Evolutionary conservation across 768 basidiomycete species (phyloP).

Genomic region (Aureoboletus auriporus): DNA sequence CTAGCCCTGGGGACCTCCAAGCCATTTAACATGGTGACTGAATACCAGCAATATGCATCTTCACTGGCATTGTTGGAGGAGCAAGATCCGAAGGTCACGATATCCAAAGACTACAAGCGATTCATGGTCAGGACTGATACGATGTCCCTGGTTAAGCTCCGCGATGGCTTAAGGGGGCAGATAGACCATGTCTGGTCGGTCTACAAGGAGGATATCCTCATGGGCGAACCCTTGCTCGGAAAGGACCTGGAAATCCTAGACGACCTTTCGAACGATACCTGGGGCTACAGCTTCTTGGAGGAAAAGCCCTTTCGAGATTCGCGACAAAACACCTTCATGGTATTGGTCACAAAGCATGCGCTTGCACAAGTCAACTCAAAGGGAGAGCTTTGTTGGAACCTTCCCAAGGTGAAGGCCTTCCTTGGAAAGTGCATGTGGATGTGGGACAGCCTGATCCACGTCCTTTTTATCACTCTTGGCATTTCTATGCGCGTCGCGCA

Average conservation of each 20-base stretch:
- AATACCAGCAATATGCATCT: neutral
- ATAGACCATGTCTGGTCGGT: neutral
- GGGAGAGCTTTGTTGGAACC: neutral
- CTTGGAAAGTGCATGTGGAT: neutral
- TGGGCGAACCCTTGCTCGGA: neutral
- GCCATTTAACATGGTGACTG: neutral
- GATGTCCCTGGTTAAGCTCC: neutral
- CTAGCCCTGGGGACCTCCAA: too few species aligned
- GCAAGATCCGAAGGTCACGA: neutral
- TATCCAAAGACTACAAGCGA: neutral
- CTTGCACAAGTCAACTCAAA: neutral
- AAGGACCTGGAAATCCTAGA: neutral
- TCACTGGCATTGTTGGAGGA: neutral
- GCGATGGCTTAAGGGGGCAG: neutral
- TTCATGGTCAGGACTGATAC: neutral
- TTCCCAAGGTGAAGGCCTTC: conserved; percentile 5
- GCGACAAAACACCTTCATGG: neutral
- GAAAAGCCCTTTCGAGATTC: neutral
- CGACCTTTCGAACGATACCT: neutral
- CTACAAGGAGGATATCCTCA: neutral
- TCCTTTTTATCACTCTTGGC: neutral
- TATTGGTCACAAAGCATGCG: neutral
- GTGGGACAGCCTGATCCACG: neutral
- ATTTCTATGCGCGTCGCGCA: neutral
- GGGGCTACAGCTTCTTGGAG: neutral